Conservation (phyloP, 1,139 yeast species). For the Pichia sp. region DNA sequence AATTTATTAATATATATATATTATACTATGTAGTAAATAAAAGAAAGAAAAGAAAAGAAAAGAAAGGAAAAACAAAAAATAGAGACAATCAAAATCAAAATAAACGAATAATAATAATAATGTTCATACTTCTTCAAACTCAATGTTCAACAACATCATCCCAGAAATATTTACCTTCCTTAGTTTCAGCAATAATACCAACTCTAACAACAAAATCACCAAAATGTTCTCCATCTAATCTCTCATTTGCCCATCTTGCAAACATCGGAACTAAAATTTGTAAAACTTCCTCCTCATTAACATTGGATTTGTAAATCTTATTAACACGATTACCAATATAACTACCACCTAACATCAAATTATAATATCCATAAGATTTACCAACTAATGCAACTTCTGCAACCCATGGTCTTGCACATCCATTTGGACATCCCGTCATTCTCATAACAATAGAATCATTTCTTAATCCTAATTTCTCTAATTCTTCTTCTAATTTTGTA, state of each 20-base stretch:
- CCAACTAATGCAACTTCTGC: constrained; percentile 96
- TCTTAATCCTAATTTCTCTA: constrained; percentile 89
- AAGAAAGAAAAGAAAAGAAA: too few relatives aligned
- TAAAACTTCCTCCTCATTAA: constrained; percentile 85
- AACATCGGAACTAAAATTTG: constrained; percentile 74
- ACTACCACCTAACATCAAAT: constrained; percentile 94
- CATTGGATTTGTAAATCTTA: constrained; percentile 81
- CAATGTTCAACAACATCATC: constrained; percentile 79
- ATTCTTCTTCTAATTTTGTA: constrained; percentile 69
- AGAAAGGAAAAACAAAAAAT: neutral
- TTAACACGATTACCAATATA: constrained; percentile 90
- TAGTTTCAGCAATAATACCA: constrained; percentile 81
- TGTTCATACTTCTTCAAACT: neutral
- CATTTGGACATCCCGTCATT: constrained; percentile 99
- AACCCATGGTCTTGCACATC: constrained; percentile 97
- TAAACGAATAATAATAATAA: neutral
- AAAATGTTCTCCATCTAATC: constrained; percentile 86
- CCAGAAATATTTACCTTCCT: constrained; percentile 91
- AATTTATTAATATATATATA: too few relatives aligned
- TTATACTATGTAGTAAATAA: too few relatives aligned
- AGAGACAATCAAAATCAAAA: neutral
- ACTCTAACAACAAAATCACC: constrained; percentile 88
- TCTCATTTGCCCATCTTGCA: constrained; percentile 90
- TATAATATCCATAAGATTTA: constrained; percentile 89
- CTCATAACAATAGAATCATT: constrained; percentile 95